Evolutionary conservation across 371 early-diverging fungal genomes (phyloP), one percentile per base, ranked within the genome.

Genomic region (Chytridiales sp.): DNA sequence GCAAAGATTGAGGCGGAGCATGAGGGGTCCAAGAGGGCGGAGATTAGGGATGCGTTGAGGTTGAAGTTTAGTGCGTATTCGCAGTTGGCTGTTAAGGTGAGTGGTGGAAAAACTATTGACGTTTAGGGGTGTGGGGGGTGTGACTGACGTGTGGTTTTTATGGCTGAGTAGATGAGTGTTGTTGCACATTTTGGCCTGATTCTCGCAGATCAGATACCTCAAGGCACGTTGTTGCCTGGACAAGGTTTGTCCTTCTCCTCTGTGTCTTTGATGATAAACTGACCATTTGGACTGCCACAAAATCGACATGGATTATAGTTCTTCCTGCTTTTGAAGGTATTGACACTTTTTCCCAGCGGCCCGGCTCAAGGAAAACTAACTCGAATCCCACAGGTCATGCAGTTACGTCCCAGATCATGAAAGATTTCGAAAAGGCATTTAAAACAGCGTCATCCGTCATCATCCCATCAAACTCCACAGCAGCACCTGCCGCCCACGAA

Each of bases 141-240:
- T 19, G 52, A 52, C 44, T 51, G 44, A 52, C 55, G 42, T 4
- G n/a, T 41, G 26, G 8, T 58, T 26, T 58, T 58, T 13, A 43
- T 52, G 35, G 46, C 47, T 4, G 62, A 34, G 4, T 24, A 56
- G 44, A 21, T 66, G 0, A 32, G 39, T 19, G 61, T 47, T 15
- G 61, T 57, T 2, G 39, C 56, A 8, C 42, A 50, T 4, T 66
- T 61, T 38, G 44, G 48, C 8, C 30, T 39, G 9, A 39, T 57
- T 40, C 30, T 66, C 2, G 67, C 61, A 15, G 61, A 66, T 24
- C 67, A 66, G 47, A 66, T 66, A 3, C 67, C 67, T 30, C 67
- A 66, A 53, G 67, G 67, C 2, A 46, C 39, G n/a, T 47, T 66
- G 9, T n/a, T 17, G 13, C 46, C 56, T 9, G 67, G 61, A 6